These are phyloP conservation scores for Cercospora janseana DNA, from an alignment of 2,329 filamentous ascomycete genomes.

Conservation along the genomic window DNA sequence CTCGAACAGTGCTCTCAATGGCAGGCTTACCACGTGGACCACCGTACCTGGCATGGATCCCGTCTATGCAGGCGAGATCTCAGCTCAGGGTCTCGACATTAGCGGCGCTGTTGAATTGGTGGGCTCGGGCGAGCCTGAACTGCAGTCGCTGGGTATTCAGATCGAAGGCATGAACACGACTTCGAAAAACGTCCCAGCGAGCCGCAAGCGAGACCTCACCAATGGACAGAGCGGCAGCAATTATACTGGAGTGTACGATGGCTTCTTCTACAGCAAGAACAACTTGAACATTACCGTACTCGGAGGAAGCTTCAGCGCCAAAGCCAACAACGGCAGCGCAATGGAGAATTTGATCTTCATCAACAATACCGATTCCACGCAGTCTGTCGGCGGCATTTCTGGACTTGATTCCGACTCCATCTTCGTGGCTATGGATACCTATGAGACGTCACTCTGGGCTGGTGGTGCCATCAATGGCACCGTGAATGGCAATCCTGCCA, in stretches of 20 bases:
- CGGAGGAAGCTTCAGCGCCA: constrained; percentile 79
- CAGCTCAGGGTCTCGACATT: constrained; percentile 69
- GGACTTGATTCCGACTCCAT: constrained; percentile 74
- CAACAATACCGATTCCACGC: constrained; percentile 64
- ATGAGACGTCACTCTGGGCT: constrained; percentile 70
- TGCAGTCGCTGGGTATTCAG: constrained; percentile 57
- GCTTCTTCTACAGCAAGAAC: constrained; percentile 70
- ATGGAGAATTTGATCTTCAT: constrained; percentile 81
- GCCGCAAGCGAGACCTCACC: constrained; percentile 44
- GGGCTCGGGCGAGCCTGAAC: constrained; percentile 40
- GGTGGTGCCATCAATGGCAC: constrained; percentile 77
- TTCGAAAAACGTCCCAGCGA: constrained; percentile 23
- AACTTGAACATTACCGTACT: constrained; percentile 79
- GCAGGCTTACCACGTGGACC: constrained; percentile 70
- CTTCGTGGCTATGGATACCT: constrained; percentile 68
- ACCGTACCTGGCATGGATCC: constrained; percentile 59
- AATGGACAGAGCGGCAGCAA: constrained; percentile 40
- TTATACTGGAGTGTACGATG: constrained; percentile 69
- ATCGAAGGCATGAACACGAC: constrained; percentile 40
- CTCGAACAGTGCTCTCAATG: constrained; percentile 64
- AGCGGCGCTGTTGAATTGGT: constrained; percentile 70
- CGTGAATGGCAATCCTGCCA: constrained; percentile 61
- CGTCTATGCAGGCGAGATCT: constrained; percentile 80
- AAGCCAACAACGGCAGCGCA: constrained; percentile 63
- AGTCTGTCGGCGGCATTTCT: constrained; percentile 50